These are phyloP conservation scores for Globisporangium irregulare DNA, from an alignment of 352 stramenopile genomes.

Conservation along the genomic window DNA sequence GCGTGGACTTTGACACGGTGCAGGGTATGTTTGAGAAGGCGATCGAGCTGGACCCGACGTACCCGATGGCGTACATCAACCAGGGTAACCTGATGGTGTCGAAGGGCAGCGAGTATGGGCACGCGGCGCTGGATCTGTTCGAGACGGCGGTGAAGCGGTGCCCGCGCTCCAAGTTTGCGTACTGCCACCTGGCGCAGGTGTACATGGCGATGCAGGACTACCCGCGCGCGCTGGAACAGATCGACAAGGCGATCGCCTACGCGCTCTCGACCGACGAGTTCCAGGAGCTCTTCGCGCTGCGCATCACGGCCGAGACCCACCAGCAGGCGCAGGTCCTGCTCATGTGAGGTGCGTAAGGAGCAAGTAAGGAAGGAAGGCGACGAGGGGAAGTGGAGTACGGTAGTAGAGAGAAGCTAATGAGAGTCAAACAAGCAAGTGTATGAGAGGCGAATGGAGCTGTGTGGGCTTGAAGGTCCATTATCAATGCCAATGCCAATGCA, in stretches of 20 bases:
- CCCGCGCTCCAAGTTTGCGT: slow-evolving; percentile 79
- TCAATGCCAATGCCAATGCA: not conserved
- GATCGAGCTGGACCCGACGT: slow-evolving; percentile 73
- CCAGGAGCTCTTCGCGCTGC: slow-evolving; percentile 75
- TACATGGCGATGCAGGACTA: slow-evolving; percentile 88
- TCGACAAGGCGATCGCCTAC: slow-evolving; percentile 70
- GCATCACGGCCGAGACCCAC: slow-evolving; percentile 75
- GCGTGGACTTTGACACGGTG: slow-evolving; percentile 53
- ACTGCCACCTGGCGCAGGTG: slow-evolving; percentile 79
- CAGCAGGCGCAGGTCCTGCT: slow-evolving; percentile 65
- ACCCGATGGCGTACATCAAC: slow-evolving; percentile 88
- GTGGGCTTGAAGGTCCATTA: not conserved
- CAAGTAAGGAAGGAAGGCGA: not conserved
- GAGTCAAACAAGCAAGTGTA: not conserved
- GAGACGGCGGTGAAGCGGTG: slow-evolving; percentile 77
- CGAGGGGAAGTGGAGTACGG: not conserved
- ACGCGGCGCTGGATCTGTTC: slow-evolving; percentile 69
- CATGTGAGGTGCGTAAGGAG: slow-evolving; percentile 25
- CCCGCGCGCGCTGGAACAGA: slow-evolving; percentile 72
- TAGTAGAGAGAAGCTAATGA: not conserved
- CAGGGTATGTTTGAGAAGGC: slow-evolving; percentile 82
- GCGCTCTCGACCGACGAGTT: slow-evolving; percentile 75
- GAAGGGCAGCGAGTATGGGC: slow-evolving; percentile 65
- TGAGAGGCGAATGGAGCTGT: not conserved
- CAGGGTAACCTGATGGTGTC: slow-evolving; percentile 78